Conservation (phyloP, 2,329 filamentous ascomycete species). For the Hirsutella thompsonii region DNA sequence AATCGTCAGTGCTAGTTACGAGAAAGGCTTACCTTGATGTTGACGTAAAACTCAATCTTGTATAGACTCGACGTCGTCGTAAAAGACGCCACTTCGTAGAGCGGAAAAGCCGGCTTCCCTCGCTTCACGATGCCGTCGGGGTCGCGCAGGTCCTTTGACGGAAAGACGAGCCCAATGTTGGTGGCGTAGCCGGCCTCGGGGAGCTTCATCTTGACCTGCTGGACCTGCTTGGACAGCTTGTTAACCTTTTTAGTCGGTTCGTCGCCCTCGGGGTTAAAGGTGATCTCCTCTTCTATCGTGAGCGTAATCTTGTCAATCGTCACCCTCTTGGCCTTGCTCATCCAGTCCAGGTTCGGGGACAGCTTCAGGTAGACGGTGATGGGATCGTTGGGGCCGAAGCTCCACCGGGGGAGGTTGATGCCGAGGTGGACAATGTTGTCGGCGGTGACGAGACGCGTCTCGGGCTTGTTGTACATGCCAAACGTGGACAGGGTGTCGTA, state of each 20-base stretch:
- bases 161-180: slow-evolving; percentile 83
- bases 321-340: slow-evolving; percentile 79
- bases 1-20: no score
- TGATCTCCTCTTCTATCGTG: slow-evolving; percentile 91
- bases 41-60: slow-evolving; percentile 96
- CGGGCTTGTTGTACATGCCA: slow-evolving; percentile 97
- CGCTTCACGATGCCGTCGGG: slow-evolving; percentile 76
- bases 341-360: slow-evolving; percentile 82
- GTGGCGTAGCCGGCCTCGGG: slow-evolving; percentile 88
- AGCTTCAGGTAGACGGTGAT: slow-evolving; percentile 94
- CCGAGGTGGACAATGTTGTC: slow-evolving; percentile 87
- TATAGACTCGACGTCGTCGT: slow-evolving; percentile 90
- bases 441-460: slow-evolving; percentile 70
- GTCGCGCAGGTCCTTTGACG: slow-evolving; percentile 78
- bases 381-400: slow-evolving; percentile 88
- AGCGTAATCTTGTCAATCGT: slow-evolving; percentile 92
- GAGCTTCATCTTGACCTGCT: slow-evolving; percentile 70
- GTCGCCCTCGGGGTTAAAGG: slow-evolving; percentile 96
- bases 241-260: slow-evolving; percentile 87
- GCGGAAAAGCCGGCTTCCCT: slow-evolving; percentile 76
- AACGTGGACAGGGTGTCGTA: slow-evolving; percentile 98
- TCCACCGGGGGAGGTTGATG: slow-evolving; percentile 89
- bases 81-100: slow-evolving; percentile 80
- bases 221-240: slow-evolving; percentile 70
- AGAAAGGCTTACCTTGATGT: slow-evolving; percentile 82